Evolutionary conservation across 305 asterid genomes (phyloP), one percentile per base, ranked within the genome.

Genomic region (Fraxinus paxiana): DNA sequence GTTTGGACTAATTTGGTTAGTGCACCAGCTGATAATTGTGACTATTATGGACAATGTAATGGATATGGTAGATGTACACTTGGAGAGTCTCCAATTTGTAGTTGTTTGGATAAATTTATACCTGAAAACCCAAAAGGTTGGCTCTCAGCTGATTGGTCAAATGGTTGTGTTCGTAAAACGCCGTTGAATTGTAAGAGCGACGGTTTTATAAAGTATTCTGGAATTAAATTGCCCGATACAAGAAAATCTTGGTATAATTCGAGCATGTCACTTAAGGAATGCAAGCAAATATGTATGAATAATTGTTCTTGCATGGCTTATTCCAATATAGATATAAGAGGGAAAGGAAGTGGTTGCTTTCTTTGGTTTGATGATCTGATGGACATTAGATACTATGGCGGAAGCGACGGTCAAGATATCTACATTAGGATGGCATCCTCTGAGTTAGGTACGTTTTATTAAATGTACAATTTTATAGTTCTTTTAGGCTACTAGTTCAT

Each of bases 271-370:
- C 74, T 75, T 13, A 0, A 61, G 13, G 51, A 81, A 81, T 81
- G 83, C 20, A 12, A 13, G 69, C 1, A 22, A 7, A 56, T 34
- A n/a, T 81, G 83, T 37, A 0, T 13, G 22, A 37, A 8, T 6
- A 59, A 81, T 15, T 81, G 83, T 61, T 54, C 65, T 1, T 81
- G 83, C 17, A 34, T 35, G 28, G 83, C 83, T 73, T 80, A 80
- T 74, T 30, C 83, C 6, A 80, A 34, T 51, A 13, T 38, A 0
- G 73, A 80, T 33, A 24, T 80, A 12, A 31, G 41, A 8, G 79
- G 74, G 12, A 17, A 20, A 30, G 83, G 83, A 20, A 48, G 83
- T 22, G 83, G 83, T 13, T 80, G 83, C 37, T 72, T 80, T 67
- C 76, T 80, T 15, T 80, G 79, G 83, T 80, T 73, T 33, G 83